Conservation (phyloP, 805 yeast species). For the Clavispora carvajalis region DNA sequence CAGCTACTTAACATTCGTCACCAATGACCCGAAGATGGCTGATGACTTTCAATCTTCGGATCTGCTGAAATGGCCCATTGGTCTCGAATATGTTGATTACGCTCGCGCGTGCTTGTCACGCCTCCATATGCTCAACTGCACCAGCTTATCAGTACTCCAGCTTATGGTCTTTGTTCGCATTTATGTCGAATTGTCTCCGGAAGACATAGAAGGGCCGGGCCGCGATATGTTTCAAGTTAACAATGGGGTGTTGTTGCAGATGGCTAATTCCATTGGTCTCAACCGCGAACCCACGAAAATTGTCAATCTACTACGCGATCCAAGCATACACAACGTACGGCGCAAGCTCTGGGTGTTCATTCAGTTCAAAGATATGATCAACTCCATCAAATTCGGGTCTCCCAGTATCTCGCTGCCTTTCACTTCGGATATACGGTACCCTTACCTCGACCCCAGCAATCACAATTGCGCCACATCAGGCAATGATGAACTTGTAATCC, state of each 20-base stretch:
- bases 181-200: conserved; percentile 14
- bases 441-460: conserved; percentile 4
- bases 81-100: conserved; percentile 14
- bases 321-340: conserved; percentile 9
- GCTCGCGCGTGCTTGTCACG: conserved; percentile 13
- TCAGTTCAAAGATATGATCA: conserved; percentile 8
- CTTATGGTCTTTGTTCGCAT: conserved; percentile 8
- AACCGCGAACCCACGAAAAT: conserved; percentile 13
- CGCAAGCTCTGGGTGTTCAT: conserved; percentile 15
- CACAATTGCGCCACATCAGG: conserved; percentile 4
- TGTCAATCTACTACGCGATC: conserved; percentile 4
- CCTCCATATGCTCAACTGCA: conserved; percentile 8
- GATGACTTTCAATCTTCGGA: neutral
- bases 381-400: conserved; percentile 12
- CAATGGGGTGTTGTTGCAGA: conserved; percentile 13
- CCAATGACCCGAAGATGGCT: conserved; percentile 6
- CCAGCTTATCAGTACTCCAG: conserved; percentile 10
- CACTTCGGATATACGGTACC: conserved; percentile 9
- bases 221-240: conserved; percentile 13
- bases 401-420: conserved; percentile 5
- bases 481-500: conserved; percentile 2
- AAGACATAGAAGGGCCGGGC: conserved; percentile 15
- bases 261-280: conserved; percentile 13
- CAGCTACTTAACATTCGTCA: conserved; percentile 13
- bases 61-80: conserved; percentile 8